Evolutionary conservation across 176 grass and related monocot genomes (phyloP).

Genomic region (Tillandsia fasciculata): DNA sequence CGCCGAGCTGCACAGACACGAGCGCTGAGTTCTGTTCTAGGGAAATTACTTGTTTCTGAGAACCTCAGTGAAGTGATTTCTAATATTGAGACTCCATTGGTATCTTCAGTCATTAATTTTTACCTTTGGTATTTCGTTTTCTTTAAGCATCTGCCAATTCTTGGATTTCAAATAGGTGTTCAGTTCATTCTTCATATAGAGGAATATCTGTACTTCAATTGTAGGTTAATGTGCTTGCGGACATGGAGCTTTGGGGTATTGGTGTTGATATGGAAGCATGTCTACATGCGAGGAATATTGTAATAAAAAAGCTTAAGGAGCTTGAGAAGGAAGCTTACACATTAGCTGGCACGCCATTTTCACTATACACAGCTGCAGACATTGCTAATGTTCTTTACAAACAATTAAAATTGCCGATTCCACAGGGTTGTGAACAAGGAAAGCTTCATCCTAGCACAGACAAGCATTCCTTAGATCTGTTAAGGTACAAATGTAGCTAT

Average conservation of each 20-base stretch:
- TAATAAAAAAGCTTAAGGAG: conserved; percentile 80
- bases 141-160: conserved; percentile 5
- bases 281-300: conserved; percentile 56
- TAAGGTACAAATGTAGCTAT: conserved; percentile 45
- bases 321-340: conserved; percentile 76
- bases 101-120: conserved; percentile 25
- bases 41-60: conserved; percentile 63
- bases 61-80: conserved; percentile 50
- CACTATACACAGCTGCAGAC: conserved; percentile 68
- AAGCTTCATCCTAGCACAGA: conserved; percentile 90
- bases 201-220: conserved; percentile 4
- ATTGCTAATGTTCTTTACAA: conserved; percentile 83
- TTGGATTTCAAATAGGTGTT: conserved; percentile 5
- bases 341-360: conserved; percentile 75
- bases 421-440: conserved; percentile 61
- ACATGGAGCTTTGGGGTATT: conserved; percentile 91
- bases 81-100: conserved; percentile 74
- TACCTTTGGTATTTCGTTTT: conserved; percentile 13
- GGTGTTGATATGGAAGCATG: conserved; percentile 92
- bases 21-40: conserved; percentile 56
- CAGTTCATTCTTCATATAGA: background rate
- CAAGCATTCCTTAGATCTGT: conserved; percentile 64
- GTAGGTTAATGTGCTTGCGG: conserved; percentile 86
- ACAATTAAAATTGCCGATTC: conserved; percentile 71
- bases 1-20: conserved; percentile 66